Conservation (phyloP, 2,329 filamentous ascomycete species). For the Shiraia sp. region DNA sequence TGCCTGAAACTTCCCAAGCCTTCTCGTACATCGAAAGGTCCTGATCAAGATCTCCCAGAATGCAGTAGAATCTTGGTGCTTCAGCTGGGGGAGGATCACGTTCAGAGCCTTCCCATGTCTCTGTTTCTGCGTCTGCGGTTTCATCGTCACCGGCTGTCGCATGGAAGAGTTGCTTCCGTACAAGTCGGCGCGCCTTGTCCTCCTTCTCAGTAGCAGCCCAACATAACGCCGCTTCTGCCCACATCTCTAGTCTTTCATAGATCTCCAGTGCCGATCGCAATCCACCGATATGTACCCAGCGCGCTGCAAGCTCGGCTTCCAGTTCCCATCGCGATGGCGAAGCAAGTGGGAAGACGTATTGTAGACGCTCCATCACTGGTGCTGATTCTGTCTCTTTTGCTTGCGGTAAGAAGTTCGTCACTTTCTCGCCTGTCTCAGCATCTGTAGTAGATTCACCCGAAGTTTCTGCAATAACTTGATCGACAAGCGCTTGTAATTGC, state of each 20-base stretch:
- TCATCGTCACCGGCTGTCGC: constrained; percentile 55
- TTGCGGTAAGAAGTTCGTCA: constrained; percentile 80
- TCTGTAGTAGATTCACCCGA: constrained; percentile 40
- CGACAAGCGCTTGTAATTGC: constrained; percentile 91
- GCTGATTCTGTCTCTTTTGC: constrained; percentile 78
- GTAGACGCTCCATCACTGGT: constrained; percentile 72
- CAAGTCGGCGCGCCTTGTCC: constrained; percentile 75
- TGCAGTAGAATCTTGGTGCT: constrained; percentile 87
- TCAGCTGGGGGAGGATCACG: constrained; percentile 74
- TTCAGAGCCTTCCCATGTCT: constrained; percentile 68
- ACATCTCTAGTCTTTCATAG: constrained; percentile 89
- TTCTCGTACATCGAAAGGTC: constrained; percentile 76
- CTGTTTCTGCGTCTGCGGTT: constrained; percentile 48
- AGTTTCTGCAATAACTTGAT: constrained; percentile 92
- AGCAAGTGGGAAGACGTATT: constrained; percentile 81
- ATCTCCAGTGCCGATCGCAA: constrained; percentile 91
- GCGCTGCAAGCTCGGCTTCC: constrained; percentile 86
- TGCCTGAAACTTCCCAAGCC: constrained; percentile 83
- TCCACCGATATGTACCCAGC: constrained; percentile 90
- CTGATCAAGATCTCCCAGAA: constrained; percentile 85
- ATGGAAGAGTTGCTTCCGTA: constrained; percentile 79
- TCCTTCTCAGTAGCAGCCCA: constrained; percentile 79
- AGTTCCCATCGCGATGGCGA: constrained; percentile 91
- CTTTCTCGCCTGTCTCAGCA: constrained; percentile 45
- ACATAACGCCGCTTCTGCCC: constrained; percentile 93